Percentiles rank a stretch among this genome's conserved stretches.
Evolutionary conservation across 2,329 filamentous ascomycete genomes (phyloP).

Genomic region (Aspergillus felis): DNA sequence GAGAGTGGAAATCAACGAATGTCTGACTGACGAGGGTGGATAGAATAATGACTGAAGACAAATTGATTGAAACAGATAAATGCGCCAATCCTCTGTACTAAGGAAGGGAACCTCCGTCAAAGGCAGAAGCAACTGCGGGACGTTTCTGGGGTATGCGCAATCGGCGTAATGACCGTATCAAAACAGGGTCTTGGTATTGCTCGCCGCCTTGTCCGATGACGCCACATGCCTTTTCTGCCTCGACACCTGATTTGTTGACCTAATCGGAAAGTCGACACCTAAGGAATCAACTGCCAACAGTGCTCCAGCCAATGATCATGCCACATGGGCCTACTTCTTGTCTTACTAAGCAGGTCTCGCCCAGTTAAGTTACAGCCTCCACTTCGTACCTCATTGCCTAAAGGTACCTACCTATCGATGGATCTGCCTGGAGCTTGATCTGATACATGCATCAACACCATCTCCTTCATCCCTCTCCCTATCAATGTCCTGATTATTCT

Average conservation of each 20-base stretch:
- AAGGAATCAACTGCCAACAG: neutral
- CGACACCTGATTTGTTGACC: slow-evolving; percentile 4
- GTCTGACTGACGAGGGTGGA: neutral
- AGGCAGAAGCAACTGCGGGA: slow-evolving; percentile 2
- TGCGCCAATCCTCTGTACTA: neutral
- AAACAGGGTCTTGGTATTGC: slow-evolving; percentile 10
- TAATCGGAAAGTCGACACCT: neutral
- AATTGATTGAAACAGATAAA: neutral
- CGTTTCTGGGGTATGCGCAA: slow-evolving; percentile 10
- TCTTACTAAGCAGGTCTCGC: slow-evolving; percentile 1
- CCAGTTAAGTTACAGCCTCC: neutral
- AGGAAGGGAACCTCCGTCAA: neutral
- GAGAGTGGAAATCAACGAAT: neutral
- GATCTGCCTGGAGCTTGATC: slow-evolving; percentile 14
- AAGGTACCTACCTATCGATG: neutral
- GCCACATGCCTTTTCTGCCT: slow-evolving; percentile 18
- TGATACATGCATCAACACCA: slow-evolving; percentile 1
- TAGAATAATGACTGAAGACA: neutral
- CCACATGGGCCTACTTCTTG: neutral
- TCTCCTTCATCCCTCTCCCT: neutral
- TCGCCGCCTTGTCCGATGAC: slow-evolving; percentile 36
- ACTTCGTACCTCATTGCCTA: no score
- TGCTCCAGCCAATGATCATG: neutral
- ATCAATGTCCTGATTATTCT: neutral
- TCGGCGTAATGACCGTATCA: slow-evolving; percentile 6